Evolutionary conservation across 768 basidiomycete genomes (phyloP).

Genomic region (Termitomyces eurrhizus): DNA sequence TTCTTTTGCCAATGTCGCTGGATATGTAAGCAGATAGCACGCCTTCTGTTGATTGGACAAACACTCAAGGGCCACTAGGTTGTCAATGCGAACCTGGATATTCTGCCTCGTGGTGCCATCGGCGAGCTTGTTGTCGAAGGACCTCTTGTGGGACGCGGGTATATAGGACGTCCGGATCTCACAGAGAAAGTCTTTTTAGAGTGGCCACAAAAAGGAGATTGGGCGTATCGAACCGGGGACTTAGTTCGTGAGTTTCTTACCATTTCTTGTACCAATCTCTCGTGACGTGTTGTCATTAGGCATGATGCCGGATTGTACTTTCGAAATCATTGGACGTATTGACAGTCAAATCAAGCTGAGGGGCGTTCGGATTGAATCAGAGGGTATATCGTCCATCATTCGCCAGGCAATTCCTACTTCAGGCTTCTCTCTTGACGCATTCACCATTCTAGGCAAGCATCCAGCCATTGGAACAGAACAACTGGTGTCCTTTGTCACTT

Average conservation of each 20-base stretch:
- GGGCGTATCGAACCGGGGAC: constrained; percentile 49
- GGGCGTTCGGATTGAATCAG: constrained; percentile 52
- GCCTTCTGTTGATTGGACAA: neutral
- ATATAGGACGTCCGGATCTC: constrained; percentile 39
- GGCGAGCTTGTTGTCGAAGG: constrained; percentile 51
- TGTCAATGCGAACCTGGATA: constrained; percentile 36
- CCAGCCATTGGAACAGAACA: constrained; percentile 40
- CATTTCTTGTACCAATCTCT: neutral
- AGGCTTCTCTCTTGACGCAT: constrained; percentile 29
- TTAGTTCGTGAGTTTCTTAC: constrained; percentile 30
- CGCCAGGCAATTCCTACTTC: constrained; percentile 25
- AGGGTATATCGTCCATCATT: constrained; percentile 45
- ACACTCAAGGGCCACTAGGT: constrained; percentile 29
- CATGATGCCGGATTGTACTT: constrained; percentile 44
- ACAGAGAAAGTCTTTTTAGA: constrained; percentile 43
- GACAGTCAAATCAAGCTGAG: constrained; percentile 50
- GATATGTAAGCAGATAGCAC: constrained; percentile 22
- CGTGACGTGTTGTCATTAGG: constrained; percentile 21
- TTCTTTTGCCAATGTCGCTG: constrained; percentile 34
- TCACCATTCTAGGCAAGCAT: constrained; percentile 40
- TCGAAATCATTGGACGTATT: constrained; percentile 48
- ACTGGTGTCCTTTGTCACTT: constrained; percentile 43
- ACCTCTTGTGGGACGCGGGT: constrained; percentile 47
- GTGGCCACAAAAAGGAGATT: constrained; percentile 35
- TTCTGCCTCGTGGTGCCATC: constrained; percentile 38